Percentiles rank a stretch among this genome's conserved stretches.
These are phyloP conservation scores for Spizellomyces punctatus DNA, from an alignment of 192 early-diverging fungal genomes.

Conservation along the genomic window DNA sequence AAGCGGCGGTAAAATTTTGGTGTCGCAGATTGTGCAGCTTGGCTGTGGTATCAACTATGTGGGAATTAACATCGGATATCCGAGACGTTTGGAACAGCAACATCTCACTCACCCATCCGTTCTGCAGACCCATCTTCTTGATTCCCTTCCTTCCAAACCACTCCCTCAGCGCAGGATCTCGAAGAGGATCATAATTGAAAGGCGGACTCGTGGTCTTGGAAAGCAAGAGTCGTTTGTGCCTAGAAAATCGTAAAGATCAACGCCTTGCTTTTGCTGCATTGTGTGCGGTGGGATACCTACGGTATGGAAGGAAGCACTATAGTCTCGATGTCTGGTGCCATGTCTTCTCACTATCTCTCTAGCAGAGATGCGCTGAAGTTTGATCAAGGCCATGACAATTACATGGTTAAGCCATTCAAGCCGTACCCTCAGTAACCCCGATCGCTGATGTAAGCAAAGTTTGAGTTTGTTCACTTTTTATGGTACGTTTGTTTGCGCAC, in stretches of 20 bases:
- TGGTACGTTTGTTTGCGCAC: too few relatives aligned
- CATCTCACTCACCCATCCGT: not conserved
- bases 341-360: too few relatives aligned
- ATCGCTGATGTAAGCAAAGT: too few relatives aligned
- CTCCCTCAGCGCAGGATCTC: slow-evolving; percentile 6
- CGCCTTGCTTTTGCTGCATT: not conserved
- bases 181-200: not conserved
- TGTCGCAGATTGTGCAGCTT: not conserved
- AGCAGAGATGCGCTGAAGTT: too few relatives aligned
- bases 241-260: not conserved
- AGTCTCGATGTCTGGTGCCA: not conserved
- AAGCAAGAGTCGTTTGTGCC: not conserved
- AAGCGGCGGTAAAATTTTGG: not conserved
- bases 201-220: not conserved
- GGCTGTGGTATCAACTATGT: not conserved
- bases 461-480: too few relatives aligned
- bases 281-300: not conserved
- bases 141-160: not conserved
- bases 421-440: too few relatives aligned
- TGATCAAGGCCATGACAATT: too few relatives aligned
- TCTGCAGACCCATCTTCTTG: not conserved
- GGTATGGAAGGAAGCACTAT: not conserved
- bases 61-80: not conserved
- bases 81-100: too few relatives aligned
- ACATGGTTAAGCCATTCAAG: too few relatives aligned